Conservation (phyloP, 805 yeast species). For the Scheffersomyces amazonensis region DNA sequence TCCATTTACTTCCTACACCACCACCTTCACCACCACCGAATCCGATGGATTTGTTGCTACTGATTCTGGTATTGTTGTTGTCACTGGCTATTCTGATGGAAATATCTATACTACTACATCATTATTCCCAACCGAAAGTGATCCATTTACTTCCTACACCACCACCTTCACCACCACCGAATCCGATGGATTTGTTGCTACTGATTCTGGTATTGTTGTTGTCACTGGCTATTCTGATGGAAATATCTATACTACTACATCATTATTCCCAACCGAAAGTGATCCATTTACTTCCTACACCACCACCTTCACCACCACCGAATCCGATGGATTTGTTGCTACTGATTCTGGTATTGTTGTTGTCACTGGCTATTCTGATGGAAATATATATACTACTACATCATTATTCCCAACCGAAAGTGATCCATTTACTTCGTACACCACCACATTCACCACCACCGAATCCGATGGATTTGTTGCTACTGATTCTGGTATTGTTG, state of each 20-base stretch:
- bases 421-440: too few relatives aligned
- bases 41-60: slow-evolving; percentile 12
- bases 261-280: not conserved
- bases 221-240: not conserved
- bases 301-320: not conserved
- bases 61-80: slow-evolving; percentile 11
- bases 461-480: too few relatives aligned
- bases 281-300: not conserved
- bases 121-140: not conserved
- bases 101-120: not conserved
- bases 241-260: not conserved
- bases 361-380: too few relatives aligned
- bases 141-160: not conserved
- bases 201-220: not conserved
- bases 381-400: too few relatives aligned
- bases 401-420: too few relatives aligned
- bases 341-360: not conserved
- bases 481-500: too few relatives aligned
- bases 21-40: slow-evolving; percentile 12
- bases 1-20: slow-evolving; percentile 6
- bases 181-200: not conserved
- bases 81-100: not conserved
- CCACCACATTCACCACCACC: too few relatives aligned
- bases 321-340: not conserved
- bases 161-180: not conserved